Base-by-base conservation (phyloP, 768 basidiomycete species). In the Lentinula guzmanii region DNA sequence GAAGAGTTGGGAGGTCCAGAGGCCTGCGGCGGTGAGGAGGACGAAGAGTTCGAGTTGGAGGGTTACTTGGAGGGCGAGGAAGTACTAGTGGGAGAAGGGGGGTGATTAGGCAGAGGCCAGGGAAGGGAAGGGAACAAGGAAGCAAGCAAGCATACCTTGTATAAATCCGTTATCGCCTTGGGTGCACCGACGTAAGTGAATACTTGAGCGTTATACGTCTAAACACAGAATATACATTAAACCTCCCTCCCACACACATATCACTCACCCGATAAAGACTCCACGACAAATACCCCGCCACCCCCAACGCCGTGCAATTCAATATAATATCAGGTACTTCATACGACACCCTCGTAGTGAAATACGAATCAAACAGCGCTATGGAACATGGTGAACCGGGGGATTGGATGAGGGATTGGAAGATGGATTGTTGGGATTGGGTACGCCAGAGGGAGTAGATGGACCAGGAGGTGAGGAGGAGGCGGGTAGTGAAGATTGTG, bases 1-100 rank as follows among this genome's bases (percentile, higher is more conserved):
- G 35, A 78, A 61, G 31, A 87, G 74, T 54, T 83, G 75, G 66
- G 84, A 81, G 37, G 82, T 70, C 85, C 86, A 87, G 6, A 86
- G 77, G 35, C 77, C 77, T 69, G 80, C 79, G 5, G 78, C 76
- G 1, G 79, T 74, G 4, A 81, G 65, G 18, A 85, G 73, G 51
- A 82, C 74, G 69, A 84, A 86, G 2, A 77, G 73, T 55, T 80
- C 80, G 10, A 87, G 69, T 64, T 86, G 84, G 1, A 86, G 72
- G 64, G 77, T 79, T 24, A 81, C 82, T 37, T 80, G 75, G 10
- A 85, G 71, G 1, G 82, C 79, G 71, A 85, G 75, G 69, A 85
- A 24, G 24, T 24, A 24, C 24, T n/a, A n/a, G n/a, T n/a, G n/a
- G n/a, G n/a, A n/a, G n/a, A n/a, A n/a, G n/a, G n/a, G n/a, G n/a